Evolutionary conservation across 2,329 filamentous ascomycete species (phyloP), one percentile per base, ranked within the genome.

Genomic region (Orbilia quercus): DNA sequence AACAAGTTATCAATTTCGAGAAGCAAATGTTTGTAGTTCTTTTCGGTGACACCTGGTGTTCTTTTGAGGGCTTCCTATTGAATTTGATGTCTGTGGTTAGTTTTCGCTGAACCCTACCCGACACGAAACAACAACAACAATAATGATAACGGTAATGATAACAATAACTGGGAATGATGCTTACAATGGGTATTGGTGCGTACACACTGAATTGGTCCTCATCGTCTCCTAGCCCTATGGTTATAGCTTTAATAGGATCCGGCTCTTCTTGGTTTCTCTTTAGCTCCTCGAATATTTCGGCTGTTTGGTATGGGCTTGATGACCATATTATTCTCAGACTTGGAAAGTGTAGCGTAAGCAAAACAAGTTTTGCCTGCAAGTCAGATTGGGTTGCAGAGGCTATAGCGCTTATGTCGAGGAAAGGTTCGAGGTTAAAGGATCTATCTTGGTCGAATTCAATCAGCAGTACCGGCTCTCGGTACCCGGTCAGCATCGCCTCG

Each of bases 401-500:
- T 82, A 38, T 64, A 80, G 20, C 81, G 80, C 72, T 83, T 79
- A 75, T 80, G 81, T 51, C 81, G 77, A 64, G 79, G 78, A 25
- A 81, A 77, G 50, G 79, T 79, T 94, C 95, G 14, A 99, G 88
- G 0, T 93, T 98, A 81, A 99, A 99, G 2, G 91, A 94, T 80
- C 96, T 97, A 82, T 96, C 94, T 79, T 96, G 91, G 80, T 97
- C 93, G 80, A 99, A 99, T 81, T 99, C 95, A 79, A 99, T 98
- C 47, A 99, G 87, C 5, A 99, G 87, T 87, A 98, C 91, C 0
- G 92, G 90, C 76, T 82, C 88, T 79, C 90, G 90, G 86, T 99
- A 99, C 82, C 98, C 89, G 80, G 91, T 88, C 70, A 96, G 90
- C 94, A 99, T 98, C 51, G 90, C 89, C 81, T 98, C 94, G 42